Base-by-base conservation (phyloP, 169 alveolate genomes). In the Hepatocystis sp. region DNA sequence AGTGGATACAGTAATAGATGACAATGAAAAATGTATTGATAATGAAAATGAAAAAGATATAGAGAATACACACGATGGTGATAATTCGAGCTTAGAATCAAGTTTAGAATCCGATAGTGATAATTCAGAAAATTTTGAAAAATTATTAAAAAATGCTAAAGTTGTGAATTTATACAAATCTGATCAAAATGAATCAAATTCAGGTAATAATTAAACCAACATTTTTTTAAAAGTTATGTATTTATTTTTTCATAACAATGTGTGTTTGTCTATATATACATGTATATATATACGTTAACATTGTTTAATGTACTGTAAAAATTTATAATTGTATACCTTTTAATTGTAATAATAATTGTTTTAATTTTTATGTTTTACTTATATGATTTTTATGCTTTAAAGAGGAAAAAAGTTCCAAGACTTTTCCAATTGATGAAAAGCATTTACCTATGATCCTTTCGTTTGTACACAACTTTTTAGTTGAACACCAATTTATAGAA, bases 21-120 rank as follows among this genome's bases (percentile, higher is more conserved):
- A 40, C 51, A 58, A 71, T 36, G 86, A 71, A 71, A 52, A 49
- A 36, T 23, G 51, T 39, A 13, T 52, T 4, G 49, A 71, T 44
- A 58, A 71, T 49, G 15, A 30, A 23, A 46, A 60, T 7, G 25
- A 25, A 13, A 27, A 56, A 49, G 44, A 40, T 71, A 76, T 30
- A 23, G 15, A 71, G 58, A 71, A 23, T 58, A 42, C 40, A 23
- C 25, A 53, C 23, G 28, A 25, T 23, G 78, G 58, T 3, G 64
- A 44, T 15, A 34, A 68, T 21, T 58, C 86, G 56, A 68, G 58
- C 56, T 55, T 56, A 52, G 86, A 68, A 53, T 68, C 86, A 55
- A 68, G 61, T 56, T 47, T 68, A 60, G 86, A 60, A 71, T 71
- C 86, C n/a, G 86, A 56, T 10, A 71, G 86, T 71, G 86, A 71